Evolutionary conservation across 768 basidiomycete species (phyloP).

Genomic region (Leccinum olivaceopallidum): DNA sequence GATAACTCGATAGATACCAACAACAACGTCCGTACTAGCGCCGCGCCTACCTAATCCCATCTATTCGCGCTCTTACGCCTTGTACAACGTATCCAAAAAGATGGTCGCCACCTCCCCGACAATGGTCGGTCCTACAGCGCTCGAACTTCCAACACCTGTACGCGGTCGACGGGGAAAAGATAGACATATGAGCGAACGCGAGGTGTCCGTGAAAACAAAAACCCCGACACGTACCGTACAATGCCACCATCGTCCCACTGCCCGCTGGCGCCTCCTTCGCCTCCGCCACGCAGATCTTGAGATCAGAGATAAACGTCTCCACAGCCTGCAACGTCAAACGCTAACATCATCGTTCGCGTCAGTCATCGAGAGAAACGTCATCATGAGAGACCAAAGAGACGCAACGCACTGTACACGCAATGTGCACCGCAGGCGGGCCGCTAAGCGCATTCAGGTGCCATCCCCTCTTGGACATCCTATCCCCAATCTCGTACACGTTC

Average conservation of each 20-base stretch:
- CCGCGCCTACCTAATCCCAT: no score
- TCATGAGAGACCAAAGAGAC: no score
- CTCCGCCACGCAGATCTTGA: conserved; percentile 74
- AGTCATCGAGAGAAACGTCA: background rate
- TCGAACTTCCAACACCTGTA: conserved; percentile 79
- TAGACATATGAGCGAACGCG: background rate
- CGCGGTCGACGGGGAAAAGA: background rate
- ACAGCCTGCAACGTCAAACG: conserved; percentile 75
- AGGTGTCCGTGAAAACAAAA: background rate
- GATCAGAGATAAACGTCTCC: conserved; percentile 80
- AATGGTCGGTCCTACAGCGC: conserved; percentile 78
- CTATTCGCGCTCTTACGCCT: conserved; percentile 47
- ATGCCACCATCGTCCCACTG: conserved; percentile 84
- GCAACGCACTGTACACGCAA: conserved; percentile 83
- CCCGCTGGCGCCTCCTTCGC: conserved; percentile 63
- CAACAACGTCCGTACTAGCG: background rate
- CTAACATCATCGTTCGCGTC: conserved; percentile 37
- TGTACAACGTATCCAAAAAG: conserved; percentile 82
- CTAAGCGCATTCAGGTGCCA: conserved; percentile 91
- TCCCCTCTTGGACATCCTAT: conserved; percentile 79
- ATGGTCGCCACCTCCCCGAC: conserved; percentile 75
- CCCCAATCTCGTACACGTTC: conserved; percentile 88
- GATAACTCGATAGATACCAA: background rate
- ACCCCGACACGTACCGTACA: conserved; percentile 69
- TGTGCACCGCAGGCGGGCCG: conserved; percentile 82